phyloP scores from a whole-genome alignment of 768 basidiomycete genomes.

The Rhodotorula kratochvilovae region DNA sequence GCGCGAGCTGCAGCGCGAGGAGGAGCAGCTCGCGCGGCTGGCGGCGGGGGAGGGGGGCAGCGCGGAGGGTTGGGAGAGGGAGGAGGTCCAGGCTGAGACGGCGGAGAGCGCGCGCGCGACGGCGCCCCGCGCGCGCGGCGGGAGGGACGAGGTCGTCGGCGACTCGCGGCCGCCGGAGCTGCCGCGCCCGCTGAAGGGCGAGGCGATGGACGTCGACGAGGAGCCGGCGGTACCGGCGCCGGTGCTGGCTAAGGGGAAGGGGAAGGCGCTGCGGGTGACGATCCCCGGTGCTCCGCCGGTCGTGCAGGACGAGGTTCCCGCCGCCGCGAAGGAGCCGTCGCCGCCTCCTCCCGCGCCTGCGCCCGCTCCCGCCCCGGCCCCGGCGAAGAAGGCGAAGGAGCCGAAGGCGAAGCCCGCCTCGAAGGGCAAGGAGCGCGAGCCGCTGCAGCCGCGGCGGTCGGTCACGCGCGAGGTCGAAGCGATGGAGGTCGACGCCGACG shows the following conservation, averaged over 20 bases:
- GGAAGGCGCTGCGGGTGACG: background rate
- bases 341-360: background rate
- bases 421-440: background rate
- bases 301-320: background rate
- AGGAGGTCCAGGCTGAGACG: slow-evolving; percentile 5
- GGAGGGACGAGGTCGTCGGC: background rate
- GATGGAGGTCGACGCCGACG: slow-evolving; percentile 5
- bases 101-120: background rate
- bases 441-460: background rate
- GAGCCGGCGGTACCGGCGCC: background rate
- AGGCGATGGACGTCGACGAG: background rate
- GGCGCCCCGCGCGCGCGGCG: background rate
- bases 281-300: too few species aligned
- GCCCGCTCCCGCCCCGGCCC: background rate
- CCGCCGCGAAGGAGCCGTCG: background rate
- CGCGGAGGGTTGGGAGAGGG: background rate
- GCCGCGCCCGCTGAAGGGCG: background rate
- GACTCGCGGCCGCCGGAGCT: background rate
- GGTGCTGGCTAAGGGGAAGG: background rate
- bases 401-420: background rate
- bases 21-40: background rate
- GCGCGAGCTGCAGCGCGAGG: slow-evolving; percentile 22
- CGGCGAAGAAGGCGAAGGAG: background rate
- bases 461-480: background rate
- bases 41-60: background rate